A percentile compares a stretch with the other conserved stretches of the same genome.
These are phyloP conservation scores for Ephemerocybe angulata DNA, from an alignment of 768 basidiomycete species.

Conservation along the genomic window DNA sequence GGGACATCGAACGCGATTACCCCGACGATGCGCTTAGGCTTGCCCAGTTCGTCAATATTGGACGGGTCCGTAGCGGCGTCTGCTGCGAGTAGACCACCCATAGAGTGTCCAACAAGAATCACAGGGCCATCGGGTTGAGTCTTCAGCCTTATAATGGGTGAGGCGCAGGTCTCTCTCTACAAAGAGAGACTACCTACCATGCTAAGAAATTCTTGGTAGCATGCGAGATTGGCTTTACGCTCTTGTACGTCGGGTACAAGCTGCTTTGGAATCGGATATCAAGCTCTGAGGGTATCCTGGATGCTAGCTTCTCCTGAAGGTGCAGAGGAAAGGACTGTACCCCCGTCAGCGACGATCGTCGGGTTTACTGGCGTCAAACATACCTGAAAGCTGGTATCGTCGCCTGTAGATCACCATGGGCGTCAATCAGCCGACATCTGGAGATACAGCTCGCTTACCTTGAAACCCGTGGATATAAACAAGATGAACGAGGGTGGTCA, in stretches of 20 bases:
- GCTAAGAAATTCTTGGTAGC: constrained; percentile 52
- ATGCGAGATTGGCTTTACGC: constrained; percentile 46
- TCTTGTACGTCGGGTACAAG: constrained; percentile 61
- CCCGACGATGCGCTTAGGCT: constrained; percentile 45
- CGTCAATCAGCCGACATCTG: not conserved
- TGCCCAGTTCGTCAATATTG: constrained; percentile 28
- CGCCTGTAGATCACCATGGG: constrained; percentile 31
- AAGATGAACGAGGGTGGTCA: constrained; percentile 39
- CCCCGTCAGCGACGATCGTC: not conserved
- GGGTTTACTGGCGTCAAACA: constrained; percentile 8
- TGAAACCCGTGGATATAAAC: constrained; percentile 58
- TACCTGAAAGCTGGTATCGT: constrained; percentile 58
- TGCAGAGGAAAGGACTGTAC: constrained; percentile 51
- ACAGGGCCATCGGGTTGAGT: constrained; percentile 55
- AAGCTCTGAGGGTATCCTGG: constrained; percentile 30
- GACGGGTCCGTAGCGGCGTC: constrained; percentile 48
- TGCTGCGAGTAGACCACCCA: constrained; percentile 58
- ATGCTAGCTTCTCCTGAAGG: constrained; percentile 41
- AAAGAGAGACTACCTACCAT: constrained; percentile 36
- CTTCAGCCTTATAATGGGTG: constrained; percentile 37
- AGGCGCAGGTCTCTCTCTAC: not conserved
- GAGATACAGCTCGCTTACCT: constrained; percentile 31
- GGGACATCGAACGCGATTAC: constrained; percentile 59
- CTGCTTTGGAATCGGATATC: constrained; percentile 41
- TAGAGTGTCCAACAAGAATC: constrained; percentile 55